Base-by-base conservation (phyloP, 2,329 filamentous ascomycete species). In the Chrysosporium queenslandicum region DNA sequence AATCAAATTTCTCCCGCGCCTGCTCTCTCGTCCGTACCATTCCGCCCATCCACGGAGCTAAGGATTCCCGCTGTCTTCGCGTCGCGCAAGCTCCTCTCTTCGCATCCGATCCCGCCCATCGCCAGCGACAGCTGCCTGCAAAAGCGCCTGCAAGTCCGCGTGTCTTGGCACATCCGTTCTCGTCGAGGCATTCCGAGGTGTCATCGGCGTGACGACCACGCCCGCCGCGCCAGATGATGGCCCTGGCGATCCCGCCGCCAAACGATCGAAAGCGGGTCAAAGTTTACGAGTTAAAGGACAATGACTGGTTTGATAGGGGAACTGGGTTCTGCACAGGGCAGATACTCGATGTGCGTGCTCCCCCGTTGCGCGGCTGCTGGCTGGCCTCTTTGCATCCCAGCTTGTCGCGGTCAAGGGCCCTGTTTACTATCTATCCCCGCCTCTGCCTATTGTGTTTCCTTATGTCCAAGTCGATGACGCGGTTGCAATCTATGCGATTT, bases 261-360 rank as follows among this genome's bases (percentile, higher is more conserved):
- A 71, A 72, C 64, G 73, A 74, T 67, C 73, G 71, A 63, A 75
- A 74, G 64, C 67, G 92, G 77, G 92, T 97, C 71, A 98, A 98
- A 77, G 92, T 98, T 68, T 98, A 98, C 71, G 92, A 97, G 76
- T 80, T 98, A 64, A 88, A 87, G 70, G 89, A 95, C 73, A 95
- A 94, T 78, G 92, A 97, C 81, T 98, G 92, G 92, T 96, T 91
- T 68, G 92, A 98, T 73, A 80, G 91, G 64, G 92, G 92, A 58
- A 98, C 92, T 45, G 92, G 92, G 57, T 96, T 96, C 70, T 97
- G 92, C 69, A 87, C 82, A 55, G 89, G 90, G 45, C 78, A 82
- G 58, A 80, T 86, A 58, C 72, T 83, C 58, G 78, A 82, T 68
- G 86, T 92, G 80, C 68, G 85, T 62, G 5, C 23, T 29, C n/a